Base-by-base conservation (phyloP, 495 filamentous ascomycete genomes). In the Penicillium bialowiezense region DNA sequence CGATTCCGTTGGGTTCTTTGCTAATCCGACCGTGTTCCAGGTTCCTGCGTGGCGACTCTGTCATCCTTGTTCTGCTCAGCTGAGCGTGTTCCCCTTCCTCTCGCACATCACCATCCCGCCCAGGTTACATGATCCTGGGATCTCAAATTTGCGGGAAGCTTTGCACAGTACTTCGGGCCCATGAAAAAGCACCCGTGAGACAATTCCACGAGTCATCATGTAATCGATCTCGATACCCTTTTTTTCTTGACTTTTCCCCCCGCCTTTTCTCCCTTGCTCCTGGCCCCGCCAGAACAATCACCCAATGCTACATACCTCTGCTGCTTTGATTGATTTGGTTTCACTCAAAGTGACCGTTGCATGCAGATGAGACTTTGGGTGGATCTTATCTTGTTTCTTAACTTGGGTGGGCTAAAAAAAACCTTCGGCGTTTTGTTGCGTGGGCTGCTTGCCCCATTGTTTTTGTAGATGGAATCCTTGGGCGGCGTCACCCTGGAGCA, bases 11-110 rank as follows among this genome's bases (percentile, higher is more conserved):
- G 39, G 35, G 43, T 34, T 28, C 48, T 17, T 44, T 24, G 23
- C 49, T 61, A 55, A 58, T 19, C 20, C 36, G 5, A 15, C 15
- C 14, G 6, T 28, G 19, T 3, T 21, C 10, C 59, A 96, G 90
- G 86, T 97, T 97, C 67, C 73, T 97, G 48, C 80, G 92, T 60
- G 92, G 92, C 43, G 92, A 97, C 71, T 90, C 87, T 32, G 91
- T 97, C 51, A 95, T 97, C 64, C 72, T 97, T 51, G 91, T 97
- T 34, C 72, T 96, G 50, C 79, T 96, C 48, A 95, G 89, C 75
- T 96, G 68, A 79, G 58, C 47, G 19, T 14, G 14, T 40, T 41
- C 35, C 41, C 41, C 10, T 20, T n/a, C 21, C 39, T 51, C 45
- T 35, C 44, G 50, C 43, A 48, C 54, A 53, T 17, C 14, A 33